Evolutionary conservation across 2,329 filamentous ascomycete genomes (phyloP).

Genomic region (Fusarium sp.): DNA sequence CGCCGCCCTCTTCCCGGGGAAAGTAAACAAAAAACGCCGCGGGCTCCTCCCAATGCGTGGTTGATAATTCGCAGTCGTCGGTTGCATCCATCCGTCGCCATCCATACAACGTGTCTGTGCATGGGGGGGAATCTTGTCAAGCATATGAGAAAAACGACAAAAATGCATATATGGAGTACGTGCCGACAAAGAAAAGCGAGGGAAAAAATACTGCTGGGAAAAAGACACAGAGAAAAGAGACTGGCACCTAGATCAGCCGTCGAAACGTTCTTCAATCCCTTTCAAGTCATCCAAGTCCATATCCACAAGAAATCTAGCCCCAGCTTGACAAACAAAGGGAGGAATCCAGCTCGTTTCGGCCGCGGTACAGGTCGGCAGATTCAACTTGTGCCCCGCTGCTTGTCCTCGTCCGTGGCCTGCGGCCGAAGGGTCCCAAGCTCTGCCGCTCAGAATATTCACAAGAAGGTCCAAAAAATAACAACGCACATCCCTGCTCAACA

Average conservation of each 20-base stretch:
- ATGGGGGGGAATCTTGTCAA: conserved; percentile 3
- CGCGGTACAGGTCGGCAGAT: conserved; percentile 10
- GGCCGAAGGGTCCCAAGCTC: conserved; percentile 35
- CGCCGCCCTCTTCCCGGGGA: conserved; percentile 30
- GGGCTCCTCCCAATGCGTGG: conserved; percentile 30
- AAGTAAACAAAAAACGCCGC: conserved; percentile 27
- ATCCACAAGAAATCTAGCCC: conserved; percentile 35
- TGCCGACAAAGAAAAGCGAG: conserved; percentile 35
- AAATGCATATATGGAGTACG: conserved; percentile 33
- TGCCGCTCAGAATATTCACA: conserved; percentile 47
- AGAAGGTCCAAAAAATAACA: conserved; percentile 45
- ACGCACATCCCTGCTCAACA: conserved; percentile 35
- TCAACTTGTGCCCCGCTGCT: conserved; percentile 25
- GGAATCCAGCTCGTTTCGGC: conserved; percentile 26
- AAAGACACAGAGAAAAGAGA: conserved; percentile 33
- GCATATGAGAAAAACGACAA: conserved; percentile 29
- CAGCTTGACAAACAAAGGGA: conserved; percentile 39
- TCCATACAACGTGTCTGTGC: conserved; percentile 20
- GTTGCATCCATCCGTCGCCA: conserved; percentile 24
- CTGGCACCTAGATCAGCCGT: conserved; percentile 29
- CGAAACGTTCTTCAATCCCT: conserved; percentile 29
- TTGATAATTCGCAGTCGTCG: conserved; percentile 28
- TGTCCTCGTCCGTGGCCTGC: conserved; percentile 33
- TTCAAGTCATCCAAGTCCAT: conserved; percentile 27
- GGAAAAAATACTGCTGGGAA: conserved; percentile 28